Base-by-base conservation (phyloP, 495 filamentous ascomycete genomes). In the Penicilliopsis zonata region DNA sequence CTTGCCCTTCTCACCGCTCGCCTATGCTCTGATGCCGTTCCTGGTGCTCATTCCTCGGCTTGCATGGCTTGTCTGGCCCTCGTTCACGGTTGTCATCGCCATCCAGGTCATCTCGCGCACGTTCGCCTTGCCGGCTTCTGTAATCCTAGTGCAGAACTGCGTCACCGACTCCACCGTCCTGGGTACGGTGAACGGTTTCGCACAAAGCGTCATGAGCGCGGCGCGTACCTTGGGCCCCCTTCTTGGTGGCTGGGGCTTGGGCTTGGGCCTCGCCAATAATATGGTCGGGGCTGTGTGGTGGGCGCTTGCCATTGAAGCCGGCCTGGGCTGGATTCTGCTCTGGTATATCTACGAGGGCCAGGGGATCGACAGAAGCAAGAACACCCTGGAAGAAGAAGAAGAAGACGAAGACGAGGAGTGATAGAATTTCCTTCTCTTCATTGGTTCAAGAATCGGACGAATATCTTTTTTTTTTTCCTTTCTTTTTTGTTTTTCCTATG, bases 271-370 rank as follows among this genome's bases (percentile, higher is more conserved):
- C 12, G 59, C 71, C 16, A 52, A 67, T n/a, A 79, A 80, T 0
- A 55, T 78, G 7, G 65, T 86, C 3, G 81, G 81, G 0, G 48
- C 66, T 8, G 73, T 79, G 12, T 87, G 78, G 76, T 87, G 82
- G 82, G 55, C 38, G 9, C 39, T 78, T 38, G 72, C 61, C 37
- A 53, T 54, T 26, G 60, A 75, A 25, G 60, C 74, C 0, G 33
- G 64, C 2, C 21, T 67, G 3, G 75, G 74, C 0, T 63, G 61
- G 46, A 38, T 67, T 31, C 60, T 67, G 17, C 52, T 67, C 8
- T 60, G 60, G 61, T 58, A 51, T 31, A 61, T 30, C 13, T 6
- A 30, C 28, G 28, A 30, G 28, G 16, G 28, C 5, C 9, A 30
- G 28, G 28, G 28, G 16, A 15, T 30, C 26, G 26, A 14, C 5